Evolutionary conservation across 257 asterid genomes (phyloP).

Genomic region (Solanum paucissectum): DNA sequence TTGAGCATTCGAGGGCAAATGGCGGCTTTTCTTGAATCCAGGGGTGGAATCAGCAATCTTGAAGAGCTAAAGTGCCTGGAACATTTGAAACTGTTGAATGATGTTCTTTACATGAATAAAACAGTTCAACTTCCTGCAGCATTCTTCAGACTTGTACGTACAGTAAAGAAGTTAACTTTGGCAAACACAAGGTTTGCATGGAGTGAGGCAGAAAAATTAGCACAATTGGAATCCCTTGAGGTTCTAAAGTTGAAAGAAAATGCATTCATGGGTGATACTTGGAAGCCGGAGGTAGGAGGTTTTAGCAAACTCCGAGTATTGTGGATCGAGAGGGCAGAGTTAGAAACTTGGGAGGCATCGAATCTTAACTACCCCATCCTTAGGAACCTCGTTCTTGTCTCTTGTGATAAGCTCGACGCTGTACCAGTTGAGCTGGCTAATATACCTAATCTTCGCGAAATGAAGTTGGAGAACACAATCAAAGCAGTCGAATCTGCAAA

Average conservation of each 20-base stretch:
- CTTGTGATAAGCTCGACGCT: neutral
- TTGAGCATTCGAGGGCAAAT: slow-evolving; percentile 43
- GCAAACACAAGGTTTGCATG: slow-evolving; percentile 33
- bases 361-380: neutral
- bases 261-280: neutral
- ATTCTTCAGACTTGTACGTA: slow-evolving; percentile 28
- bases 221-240: slow-evolving; percentile 37
- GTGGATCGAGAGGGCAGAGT: neutral
- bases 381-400: neutral
- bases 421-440: neutral
- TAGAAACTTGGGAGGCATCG: neutral
- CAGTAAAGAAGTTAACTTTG: slow-evolving; percentile 37
- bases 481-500: neutral
- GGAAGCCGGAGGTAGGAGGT: neutral
- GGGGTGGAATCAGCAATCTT: slow-evolving; percentile 27
- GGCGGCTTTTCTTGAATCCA: slow-evolving; percentile 13
- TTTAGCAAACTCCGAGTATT: neutral
- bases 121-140: slow-evolving; percentile 21
- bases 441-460: neutral
- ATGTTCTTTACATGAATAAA: slow-evolving; percentile 17
- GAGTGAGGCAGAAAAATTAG: slow-evolving; percentile 34
- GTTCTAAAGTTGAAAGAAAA: slow-evolving; percentile 27
- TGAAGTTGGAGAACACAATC: neutral
- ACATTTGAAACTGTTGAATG: slow-evolving; percentile 34
- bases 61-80: slow-evolving; percentile 29